phyloP scores from a whole-genome alignment of 176 grass and related monocot species.

The Carex pumila region DNA sequence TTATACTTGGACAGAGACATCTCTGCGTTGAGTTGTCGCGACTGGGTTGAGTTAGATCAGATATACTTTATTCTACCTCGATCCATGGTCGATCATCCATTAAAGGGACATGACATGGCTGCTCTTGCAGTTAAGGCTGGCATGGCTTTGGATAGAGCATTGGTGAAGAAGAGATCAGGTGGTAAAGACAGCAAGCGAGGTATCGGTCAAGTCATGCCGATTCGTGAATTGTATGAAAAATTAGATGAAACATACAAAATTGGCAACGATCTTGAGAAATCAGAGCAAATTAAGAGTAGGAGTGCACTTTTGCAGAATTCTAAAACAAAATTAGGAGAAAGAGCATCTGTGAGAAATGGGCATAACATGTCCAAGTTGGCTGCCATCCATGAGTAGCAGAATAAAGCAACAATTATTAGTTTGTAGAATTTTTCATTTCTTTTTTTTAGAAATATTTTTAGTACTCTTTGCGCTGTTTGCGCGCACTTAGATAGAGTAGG shows the following conservation, averaged over 20 bases:
- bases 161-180: not conserved
- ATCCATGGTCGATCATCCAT: constrained; percentile 17
- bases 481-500: not conserved
- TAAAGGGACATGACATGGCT: constrained; percentile 46
- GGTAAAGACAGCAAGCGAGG: not conserved
- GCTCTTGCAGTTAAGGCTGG: constrained; percentile 46
- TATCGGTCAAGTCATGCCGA: not conserved
- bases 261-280: not conserved
- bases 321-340: not conserved
- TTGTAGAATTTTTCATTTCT: too few species aligned
- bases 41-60: constrained; percentile 27
- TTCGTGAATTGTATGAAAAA: not conserved
- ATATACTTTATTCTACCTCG: constrained; percentile 59
- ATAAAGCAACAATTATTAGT: not conserved
- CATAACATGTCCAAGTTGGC: not conserved
- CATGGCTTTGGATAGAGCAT: constrained; percentile 13
- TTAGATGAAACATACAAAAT: not conserved
- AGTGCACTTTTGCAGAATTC: not conserved
- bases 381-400: constrained; percentile 9
- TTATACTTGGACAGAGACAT: constrained; percentile 31
- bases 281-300: not conserved
- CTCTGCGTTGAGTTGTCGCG: constrained; percentile 20
- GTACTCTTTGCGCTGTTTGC: not conserved
- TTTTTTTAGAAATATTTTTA: not conserved
- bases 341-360: not conserved